Percentiles rank a stretch among this genome's conserved stretches.
Evolutionary conservation across 345 rosid species (phyloP).

Genomic region (Melaleuca quinquenervia): DNA sequence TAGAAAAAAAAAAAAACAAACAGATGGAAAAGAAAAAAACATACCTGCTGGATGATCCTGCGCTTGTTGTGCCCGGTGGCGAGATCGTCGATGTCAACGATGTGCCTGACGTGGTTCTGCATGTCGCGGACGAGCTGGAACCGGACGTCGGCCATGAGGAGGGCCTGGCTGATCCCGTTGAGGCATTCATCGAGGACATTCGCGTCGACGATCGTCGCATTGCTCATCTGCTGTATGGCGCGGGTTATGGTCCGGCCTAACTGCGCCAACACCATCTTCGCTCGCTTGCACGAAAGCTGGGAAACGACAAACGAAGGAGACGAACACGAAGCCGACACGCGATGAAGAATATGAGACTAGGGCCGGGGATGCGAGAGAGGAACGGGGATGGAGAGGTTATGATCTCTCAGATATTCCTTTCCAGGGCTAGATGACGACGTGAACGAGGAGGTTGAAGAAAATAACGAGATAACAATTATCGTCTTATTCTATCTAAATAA

Average conservation of each 20-base stretch:
- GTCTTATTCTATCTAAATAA: no score
- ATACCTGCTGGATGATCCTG: conserved; percentile 73
- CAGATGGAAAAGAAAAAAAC: neutral
- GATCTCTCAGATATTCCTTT: no score
- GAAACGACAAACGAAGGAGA: neutral
- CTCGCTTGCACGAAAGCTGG: neutral
- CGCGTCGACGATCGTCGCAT: conserved; percentile 83
- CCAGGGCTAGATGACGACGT: no score
- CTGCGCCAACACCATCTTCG: conserved; percentile 77
- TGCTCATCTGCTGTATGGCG: conserved; percentile 93
- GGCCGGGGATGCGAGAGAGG: no score
- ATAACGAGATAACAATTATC: no score
- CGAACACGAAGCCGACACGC: neutral
- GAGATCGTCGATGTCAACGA: conserved; percentile 79
- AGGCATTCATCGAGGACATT: conserved; percentile 73
- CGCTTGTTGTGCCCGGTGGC: conserved; percentile 97
- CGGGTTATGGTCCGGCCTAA: conserved; percentile 88
- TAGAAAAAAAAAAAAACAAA: neutral
- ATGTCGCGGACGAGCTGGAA: conserved; percentile 84
- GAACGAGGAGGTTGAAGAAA: no score
- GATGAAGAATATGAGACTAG: neutral
- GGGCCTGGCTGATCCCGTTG: conserved; percentile 85
- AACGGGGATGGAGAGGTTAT: no score
- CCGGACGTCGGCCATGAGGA: conserved; percentile 77
- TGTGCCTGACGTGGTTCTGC: conserved; percentile 73